A percentile compares a stretch with the other conserved stretches of the same genome.
These are phyloP conservation scores for Pichia sporocuriosa DNA, from an alignment of 805 yeast species.

Conservation along the genomic window DNA sequence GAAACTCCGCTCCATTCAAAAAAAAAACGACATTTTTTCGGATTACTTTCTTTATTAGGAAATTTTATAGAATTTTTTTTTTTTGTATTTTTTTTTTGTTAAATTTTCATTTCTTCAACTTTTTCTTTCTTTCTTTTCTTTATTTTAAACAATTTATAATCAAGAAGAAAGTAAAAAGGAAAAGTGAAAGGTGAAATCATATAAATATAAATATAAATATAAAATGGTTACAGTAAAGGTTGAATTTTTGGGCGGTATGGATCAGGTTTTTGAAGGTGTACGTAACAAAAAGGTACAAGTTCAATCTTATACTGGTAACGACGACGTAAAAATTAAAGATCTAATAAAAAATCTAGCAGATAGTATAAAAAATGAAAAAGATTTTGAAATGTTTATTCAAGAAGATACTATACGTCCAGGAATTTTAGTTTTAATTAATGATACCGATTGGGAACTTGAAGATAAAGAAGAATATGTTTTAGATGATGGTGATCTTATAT, in stretches of 20 bases:
- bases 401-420: slow-evolving; percentile 87
- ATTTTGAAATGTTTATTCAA: slow-evolving; percentile 69
- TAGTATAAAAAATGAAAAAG: slow-evolving; percentile 51
- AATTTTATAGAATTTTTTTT: too few species aligned
- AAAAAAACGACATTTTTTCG: too few species aligned
- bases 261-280: slow-evolving; percentile 60
- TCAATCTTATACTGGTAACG: slow-evolving; percentile 11
- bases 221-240: slow-evolving; percentile 32
- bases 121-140: too few species aligned
- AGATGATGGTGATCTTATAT: slow-evolving; percentile 67
- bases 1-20: too few species aligned
- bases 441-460: slow-evolving; percentile 94
- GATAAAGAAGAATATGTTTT: slow-evolving; percentile 80
- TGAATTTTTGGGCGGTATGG: slow-evolving; percentile 72
- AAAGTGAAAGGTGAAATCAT: too few species aligned
- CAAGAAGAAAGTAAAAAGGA: too few species aligned
- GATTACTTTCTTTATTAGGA: too few species aligned
- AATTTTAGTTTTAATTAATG: slow-evolving; percentile 82
- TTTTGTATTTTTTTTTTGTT: too few species aligned
- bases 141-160: too few species aligned
- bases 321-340: slow-evolving; percentile 35
- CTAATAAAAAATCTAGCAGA: slow-evolving; percentile 49
- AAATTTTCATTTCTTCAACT: too few species aligned
- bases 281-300: slow-evolving; percentile 29
- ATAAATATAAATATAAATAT: too few species aligned